Conservation (phyloP, 257 asterid genomes). For the Jacaranda mimosifolia region DNA sequence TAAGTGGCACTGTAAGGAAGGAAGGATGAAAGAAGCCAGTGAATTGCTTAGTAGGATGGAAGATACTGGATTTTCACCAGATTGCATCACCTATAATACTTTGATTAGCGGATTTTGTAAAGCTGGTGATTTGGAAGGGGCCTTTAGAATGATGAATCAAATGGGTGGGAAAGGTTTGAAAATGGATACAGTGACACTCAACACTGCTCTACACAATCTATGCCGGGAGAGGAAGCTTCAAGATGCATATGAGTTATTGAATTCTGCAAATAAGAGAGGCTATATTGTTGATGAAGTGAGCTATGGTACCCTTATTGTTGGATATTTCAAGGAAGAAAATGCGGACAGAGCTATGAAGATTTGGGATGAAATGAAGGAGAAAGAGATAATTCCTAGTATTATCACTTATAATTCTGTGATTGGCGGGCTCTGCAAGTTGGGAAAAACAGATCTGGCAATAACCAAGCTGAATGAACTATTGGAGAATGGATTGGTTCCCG, state of each 20-base stretch:
- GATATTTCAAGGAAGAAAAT: slow-evolving; percentile 69
- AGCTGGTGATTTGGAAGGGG: slow-evolving; percentile 73
- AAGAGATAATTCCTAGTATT: slow-evolving; percentile 62
- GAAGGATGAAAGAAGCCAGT: slow-evolving; percentile 72
- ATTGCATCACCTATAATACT: slow-evolving; percentile 78
- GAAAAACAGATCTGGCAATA: slow-evolving; percentile 71
- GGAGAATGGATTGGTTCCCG: slow-evolving; percentile 78
- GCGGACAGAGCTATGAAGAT: slow-evolving; percentile 61
- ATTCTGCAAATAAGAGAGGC: slow-evolving; percentile 66
- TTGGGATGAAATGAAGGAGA: slow-evolving; percentile 87
- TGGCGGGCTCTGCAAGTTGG: slow-evolving; percentile 78
- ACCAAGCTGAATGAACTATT: slow-evolving; percentile 67
- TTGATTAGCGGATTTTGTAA: slow-evolving; percentile 71
- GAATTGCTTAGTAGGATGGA: slow-evolving; percentile 63
- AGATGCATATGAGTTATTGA: slow-evolving; percentile 71
- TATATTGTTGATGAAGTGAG: slow-evolving; percentile 85
- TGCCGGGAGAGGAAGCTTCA: slow-evolving; percentile 66
- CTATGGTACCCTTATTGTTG: slow-evolving; percentile 83
- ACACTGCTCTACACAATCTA: slow-evolving; percentile 64
- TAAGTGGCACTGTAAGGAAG: slow-evolving; percentile 81
- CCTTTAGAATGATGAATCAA: slow-evolving; percentile 65
- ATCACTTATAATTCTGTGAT: slow-evolving; percentile 77
- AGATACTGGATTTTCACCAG: slow-evolving; percentile 65
- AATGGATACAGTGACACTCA: slow-evolving; percentile 81
- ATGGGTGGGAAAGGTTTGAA: slow-evolving; percentile 77